phyloP scores from a whole-genome alignment of 441 rosid genomes.

The Geranium incanum region DNA sequence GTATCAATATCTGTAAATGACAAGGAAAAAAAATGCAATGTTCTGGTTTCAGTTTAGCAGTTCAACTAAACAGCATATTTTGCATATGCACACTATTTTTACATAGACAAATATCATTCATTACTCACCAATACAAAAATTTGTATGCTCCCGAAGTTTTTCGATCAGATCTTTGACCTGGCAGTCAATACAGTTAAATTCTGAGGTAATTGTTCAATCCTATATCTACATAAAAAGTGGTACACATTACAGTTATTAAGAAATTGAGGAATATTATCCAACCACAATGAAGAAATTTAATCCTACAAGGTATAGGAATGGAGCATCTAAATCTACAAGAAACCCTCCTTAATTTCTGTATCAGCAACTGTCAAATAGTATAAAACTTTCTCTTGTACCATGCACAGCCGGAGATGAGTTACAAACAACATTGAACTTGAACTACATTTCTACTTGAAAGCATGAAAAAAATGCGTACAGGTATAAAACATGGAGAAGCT shows the following conservation, averaged over 20 bases:
- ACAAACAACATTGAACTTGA: not conserved
- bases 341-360: not conserved
- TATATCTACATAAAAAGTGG: not conserved
- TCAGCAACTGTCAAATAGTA: not conserved
- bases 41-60: conserved; percentile 22
- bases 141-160: conserved; percentile 51
- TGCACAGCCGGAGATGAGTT: not conserved
- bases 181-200: conserved; percentile 20
- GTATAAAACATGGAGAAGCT: not conserved
- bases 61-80: conserved; percentile 13
- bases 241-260: not conserved
- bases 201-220: not conserved
- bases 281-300: not conserved
- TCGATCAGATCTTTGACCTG: conserved; percentile 63
- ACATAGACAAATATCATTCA: not conserved
- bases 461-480: not conserved
- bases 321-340: not conserved
- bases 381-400: not conserved
- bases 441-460: not conserved
- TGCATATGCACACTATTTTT: not conserved
- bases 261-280: not conserved
- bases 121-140: conserved; percentile 62
- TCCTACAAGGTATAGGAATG: not conserved
- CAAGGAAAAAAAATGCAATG: conserved; percentile 8
- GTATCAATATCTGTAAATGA: conserved; percentile 65